Evolutionary conservation across 164 flowering plant genomes (phyloP).

Genomic region (Nelumbo lutea): DNA sequence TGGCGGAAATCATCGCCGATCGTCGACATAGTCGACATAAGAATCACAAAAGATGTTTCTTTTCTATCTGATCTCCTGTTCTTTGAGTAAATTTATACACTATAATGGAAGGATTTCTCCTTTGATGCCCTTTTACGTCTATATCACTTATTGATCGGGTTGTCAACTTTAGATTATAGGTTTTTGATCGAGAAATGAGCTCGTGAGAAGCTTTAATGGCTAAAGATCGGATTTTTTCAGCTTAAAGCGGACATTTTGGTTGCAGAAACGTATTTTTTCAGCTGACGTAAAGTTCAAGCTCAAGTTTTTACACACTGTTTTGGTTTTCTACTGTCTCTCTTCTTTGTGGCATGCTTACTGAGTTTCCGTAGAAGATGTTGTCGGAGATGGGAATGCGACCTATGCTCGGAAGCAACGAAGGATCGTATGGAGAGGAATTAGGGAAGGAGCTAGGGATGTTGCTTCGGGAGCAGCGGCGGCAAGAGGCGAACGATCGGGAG

Average conservation of each 20-base stretch:
- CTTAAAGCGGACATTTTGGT: neutral
- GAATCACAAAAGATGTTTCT: neutral
- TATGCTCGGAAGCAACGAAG: slow-evolving; percentile 28
- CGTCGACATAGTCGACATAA: neutral
- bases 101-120: neutral
- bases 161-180: neutral
- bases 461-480: slow-evolving; percentile 41
- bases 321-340: neutral
- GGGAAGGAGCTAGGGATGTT: slow-evolving; percentile 37
- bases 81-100: slow-evolving; percentile 3
- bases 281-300: slow-evolving; percentile 3
- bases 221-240: slow-evolving; percentile 9
- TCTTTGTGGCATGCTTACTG: slow-evolving; percentile 7
- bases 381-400: slow-evolving; percentile 55
- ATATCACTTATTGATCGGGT: slow-evolving; percentile 10
- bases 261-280: neutral
- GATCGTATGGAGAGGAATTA: slow-evolving; percentile 42
- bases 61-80: slow-evolving; percentile 3
- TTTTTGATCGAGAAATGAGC: neutral
- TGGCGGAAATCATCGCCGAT: slow-evolving; percentile 10
- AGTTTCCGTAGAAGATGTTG: slow-evolving; percentile 33
- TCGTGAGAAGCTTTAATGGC: slow-evolving; percentile 3
- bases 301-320: neutral
- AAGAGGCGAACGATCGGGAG: slow-evolving; percentile 47
- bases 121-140: neutral